Evolutionary conservation across 805 yeast genomes (phyloP), one percentile per base, ranked within the genome.

Genomic region (Candida orba): DNA sequence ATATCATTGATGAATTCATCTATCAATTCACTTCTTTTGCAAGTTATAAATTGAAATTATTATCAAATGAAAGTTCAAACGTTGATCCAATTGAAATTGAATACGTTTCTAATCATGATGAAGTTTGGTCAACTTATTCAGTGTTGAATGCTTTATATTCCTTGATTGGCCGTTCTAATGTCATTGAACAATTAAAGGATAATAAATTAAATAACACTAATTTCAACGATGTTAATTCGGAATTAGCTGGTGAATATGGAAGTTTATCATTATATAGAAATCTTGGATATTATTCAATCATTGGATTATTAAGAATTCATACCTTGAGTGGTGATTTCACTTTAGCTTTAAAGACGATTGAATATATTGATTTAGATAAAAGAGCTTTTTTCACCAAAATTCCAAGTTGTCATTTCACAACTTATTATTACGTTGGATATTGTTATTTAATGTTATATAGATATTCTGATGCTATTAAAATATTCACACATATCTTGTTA

Each of bases 391-490:
- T 69, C 56, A 64, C 74, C 15, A 64, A 67, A 46, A 71, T 73
- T 37, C 69, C 75, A 37, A 71, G 74, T 23, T 72, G 73, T 36
- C 77, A 72, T 54, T 71, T 70, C 59, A 68, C 75, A 31, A 71
- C 73, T 40, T 73, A 72, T 58, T 72, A 72, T 60, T 72, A 72
- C 49, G 74, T 71, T 36, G 77, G 76, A 2, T 70, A 68, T 60
- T 68, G 76, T 54, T 72, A 71, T 59, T 54, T 72, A 54, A 73
- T 72, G 77, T 57, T 72, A 52, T 67, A 71, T 48, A 62, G 77
- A 50, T 72, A 72, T 55, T 61, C 74, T 8, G 77, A 72, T 48
- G 75, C 77, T 24, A 70, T 72, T 59, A 70, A 66, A 56, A 65
- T 71, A 9, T 70, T 72, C 51, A 66, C 73, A 5, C 75, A 72